A percentile compares a stretch with the other conserved stretches of the same genome.
phyloP scores from a whole-genome alignment of 306 rosid species.

The Adenanthera pavonina region DNA sequence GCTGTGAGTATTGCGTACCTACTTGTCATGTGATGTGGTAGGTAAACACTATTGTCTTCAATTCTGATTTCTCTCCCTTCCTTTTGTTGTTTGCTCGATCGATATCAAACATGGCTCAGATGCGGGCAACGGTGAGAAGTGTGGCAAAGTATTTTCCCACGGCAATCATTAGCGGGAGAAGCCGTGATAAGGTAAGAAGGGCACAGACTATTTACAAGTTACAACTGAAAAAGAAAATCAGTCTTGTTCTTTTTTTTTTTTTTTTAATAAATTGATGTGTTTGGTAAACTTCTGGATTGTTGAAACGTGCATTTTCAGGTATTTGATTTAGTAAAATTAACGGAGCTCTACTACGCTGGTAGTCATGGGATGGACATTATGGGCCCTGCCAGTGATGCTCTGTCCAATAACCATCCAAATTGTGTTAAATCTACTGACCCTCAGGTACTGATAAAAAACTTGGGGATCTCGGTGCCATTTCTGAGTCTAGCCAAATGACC shows the following conservation, averaged over 20 bases:
- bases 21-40: background rate
- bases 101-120: constrained; percentile 47
- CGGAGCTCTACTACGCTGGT: constrained; percentile 92
- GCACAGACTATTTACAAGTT: background rate
- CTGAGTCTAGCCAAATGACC: background rate
- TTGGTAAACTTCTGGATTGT: background rate
- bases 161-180: constrained; percentile 92
- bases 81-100: background rate
- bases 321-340: constrained; percentile 82
- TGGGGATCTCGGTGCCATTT: background rate
- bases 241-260: no score
- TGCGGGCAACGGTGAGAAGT: constrained; percentile 75
- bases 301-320: constrained; percentile 57
- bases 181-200: constrained; percentile 74
- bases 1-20: constrained; percentile 53
- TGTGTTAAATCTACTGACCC: constrained; percentile 61
- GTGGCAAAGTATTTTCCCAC: constrained; percentile 79
- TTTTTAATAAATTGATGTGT: background rate
- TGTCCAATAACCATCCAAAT: constrained; percentile 54
- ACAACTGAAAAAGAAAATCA: background rate
- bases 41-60: background rate
- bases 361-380: constrained; percentile 99
- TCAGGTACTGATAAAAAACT: constrained; percentile 40
- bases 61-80: background rate
- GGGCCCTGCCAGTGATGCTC: constrained; percentile 58